Conservation (phyloP, 352 stramenopile species). For the Phytophthora podocarpi region DNA sequence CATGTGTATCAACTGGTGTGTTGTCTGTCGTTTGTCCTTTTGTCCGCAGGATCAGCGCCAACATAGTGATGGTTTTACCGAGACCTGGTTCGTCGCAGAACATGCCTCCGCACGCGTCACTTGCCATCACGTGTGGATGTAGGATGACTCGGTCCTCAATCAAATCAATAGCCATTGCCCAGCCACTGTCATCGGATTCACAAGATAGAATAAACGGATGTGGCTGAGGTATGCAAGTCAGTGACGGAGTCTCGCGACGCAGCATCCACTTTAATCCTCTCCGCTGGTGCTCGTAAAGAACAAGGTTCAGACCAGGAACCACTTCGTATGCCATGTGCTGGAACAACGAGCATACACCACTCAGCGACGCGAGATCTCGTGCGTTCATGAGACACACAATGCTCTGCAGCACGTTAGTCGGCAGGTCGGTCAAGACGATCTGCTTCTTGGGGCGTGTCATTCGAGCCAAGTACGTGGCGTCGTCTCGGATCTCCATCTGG, state of each 20-base stretch:
- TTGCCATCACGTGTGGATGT: conserved; percentile 19
- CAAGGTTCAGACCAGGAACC: conserved; percentile 72
- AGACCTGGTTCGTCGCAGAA: conserved; percentile 87
- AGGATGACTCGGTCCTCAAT: conserved; percentile 55
- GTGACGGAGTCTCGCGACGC: conserved; percentile 59
- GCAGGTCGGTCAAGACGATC: conserved; percentile 72
- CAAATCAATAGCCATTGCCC: conserved; percentile 49
- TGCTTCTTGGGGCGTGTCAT: conserved; percentile 40
- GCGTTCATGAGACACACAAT: conserved; percentile 69
- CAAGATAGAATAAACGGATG: conserved; percentile 60
- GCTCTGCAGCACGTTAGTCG: conserved; percentile 55
- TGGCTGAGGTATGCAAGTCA: conserved; percentile 33
- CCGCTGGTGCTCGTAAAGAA: conserved; percentile 77
- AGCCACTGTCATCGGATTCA: conserved; percentile 8
- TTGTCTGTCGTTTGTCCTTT: conserved; percentile 58
- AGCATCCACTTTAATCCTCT: conserved; percentile 84
- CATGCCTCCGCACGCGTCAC: conserved; percentile 71
- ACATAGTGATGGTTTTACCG: conserved; percentile 88
- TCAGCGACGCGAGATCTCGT: conserved; percentile 61
- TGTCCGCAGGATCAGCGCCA: conserved; percentile 79
- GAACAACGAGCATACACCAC: conserved; percentile 71
- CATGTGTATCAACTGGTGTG: conserved; percentile 6
- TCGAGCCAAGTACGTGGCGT: conserved; percentile 59
- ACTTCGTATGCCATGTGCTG: conserved; percentile 86
- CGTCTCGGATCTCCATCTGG: conserved; percentile 75